phyloP scores from a whole-genome alignment of 1,139 yeast genomes.

The Dujonia santamariae region DNA sequence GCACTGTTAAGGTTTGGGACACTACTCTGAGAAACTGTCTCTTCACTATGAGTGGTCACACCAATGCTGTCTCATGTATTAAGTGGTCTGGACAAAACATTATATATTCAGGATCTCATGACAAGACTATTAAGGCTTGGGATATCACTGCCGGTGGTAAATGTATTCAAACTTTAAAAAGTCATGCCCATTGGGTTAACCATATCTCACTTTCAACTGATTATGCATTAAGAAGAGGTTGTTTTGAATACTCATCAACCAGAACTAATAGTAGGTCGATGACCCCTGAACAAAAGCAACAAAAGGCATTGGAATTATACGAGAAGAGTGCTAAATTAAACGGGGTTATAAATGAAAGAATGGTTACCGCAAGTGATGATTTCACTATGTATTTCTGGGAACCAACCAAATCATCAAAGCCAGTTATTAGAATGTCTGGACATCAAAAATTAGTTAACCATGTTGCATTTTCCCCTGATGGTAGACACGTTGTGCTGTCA shows the following conservation, averaged over 20 bases:
- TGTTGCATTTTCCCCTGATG: constrained; percentile 95
- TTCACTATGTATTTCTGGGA: constrained; percentile 98
- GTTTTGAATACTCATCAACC: constrained; percentile 26
- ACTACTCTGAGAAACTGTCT: constrained; percentile 65
- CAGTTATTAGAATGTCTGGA: constrained; percentile 91
- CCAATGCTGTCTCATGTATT: constrained; percentile 86
- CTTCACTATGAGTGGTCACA: constrained; percentile 82
- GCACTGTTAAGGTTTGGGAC: constrained; percentile 90
- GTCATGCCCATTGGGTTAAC: constrained; percentile 98
- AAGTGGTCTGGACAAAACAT: constrained; percentile 94
- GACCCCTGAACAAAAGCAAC: constrained; percentile 29
- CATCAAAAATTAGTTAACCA: constrained; percentile 96
- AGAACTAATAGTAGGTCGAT: constrained; percentile 20
- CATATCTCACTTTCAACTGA: constrained; percentile 92
- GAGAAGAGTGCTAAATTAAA: constrained; percentile 74
- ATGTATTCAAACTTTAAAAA: constrained; percentile 72
- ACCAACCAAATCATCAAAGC: constrained; percentile 75
- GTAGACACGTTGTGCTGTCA: constrained; percentile 84
- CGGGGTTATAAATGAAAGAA: constrained; percentile 70
- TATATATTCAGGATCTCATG: constrained; percentile 90
- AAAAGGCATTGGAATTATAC: constrained; percentile 48
- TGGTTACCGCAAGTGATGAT: constrained; percentile 95
- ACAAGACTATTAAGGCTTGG: constrained; percentile 93
- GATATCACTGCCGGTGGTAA: constrained; percentile 72
- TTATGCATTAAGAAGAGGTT: constrained; percentile 72